These are phyloP conservation scores for Hypoxylon sp. DNA, from an alignment of 2,329 filamentous ascomycete genomes.

Conservation along the genomic window DNA sequence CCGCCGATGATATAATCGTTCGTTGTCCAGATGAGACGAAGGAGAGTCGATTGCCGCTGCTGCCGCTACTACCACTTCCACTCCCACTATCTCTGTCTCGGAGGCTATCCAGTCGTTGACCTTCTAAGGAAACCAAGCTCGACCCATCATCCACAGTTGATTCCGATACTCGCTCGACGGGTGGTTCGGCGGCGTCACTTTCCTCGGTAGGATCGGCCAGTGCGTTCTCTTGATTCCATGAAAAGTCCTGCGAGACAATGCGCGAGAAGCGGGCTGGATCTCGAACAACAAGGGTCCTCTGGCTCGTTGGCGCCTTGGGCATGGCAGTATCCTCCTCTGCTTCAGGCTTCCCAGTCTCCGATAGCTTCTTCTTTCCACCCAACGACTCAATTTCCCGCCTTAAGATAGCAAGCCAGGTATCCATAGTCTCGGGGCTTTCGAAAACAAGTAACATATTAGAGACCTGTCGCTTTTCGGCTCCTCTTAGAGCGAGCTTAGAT, in stretches of 20 bases:
- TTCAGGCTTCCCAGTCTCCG: constrained; percentile 71
- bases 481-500: constrained; percentile 74
- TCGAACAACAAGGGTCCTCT: constrained; percentile 63
- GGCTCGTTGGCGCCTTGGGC: constrained; percentile 60
- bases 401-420: constrained; percentile 78
- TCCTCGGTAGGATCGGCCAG: constrained; percentile 49
- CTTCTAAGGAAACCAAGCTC: constrained; percentile 70
- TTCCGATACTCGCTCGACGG: constrained; percentile 56
- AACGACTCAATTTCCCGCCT: constrained; percentile 78
- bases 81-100: constrained; percentile 67
- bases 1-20: constrained; percentile 71
- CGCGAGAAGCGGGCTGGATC: constrained; percentile 65
- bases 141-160: constrained; percentile 69
- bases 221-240: constrained; percentile 53
- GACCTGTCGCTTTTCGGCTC: constrained; percentile 68
- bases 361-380: constrained; percentile 75
- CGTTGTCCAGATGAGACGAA: constrained; percentile 73
- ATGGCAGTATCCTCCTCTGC: constrained; percentile 56
- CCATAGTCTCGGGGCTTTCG: constrained; percentile 80
- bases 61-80: constrained; percentile 55
- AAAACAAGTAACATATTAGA: constrained; percentile 80
- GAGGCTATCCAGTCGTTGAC: constrained; percentile 69
- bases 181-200: constrained; percentile 50
- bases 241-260: constrained; percentile 56
- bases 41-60: constrained; percentile 69